Base-by-base conservation (phyloP, 2,329 filamentous ascomycete genomes). In the Parascedosporium putredinis region DNA sequence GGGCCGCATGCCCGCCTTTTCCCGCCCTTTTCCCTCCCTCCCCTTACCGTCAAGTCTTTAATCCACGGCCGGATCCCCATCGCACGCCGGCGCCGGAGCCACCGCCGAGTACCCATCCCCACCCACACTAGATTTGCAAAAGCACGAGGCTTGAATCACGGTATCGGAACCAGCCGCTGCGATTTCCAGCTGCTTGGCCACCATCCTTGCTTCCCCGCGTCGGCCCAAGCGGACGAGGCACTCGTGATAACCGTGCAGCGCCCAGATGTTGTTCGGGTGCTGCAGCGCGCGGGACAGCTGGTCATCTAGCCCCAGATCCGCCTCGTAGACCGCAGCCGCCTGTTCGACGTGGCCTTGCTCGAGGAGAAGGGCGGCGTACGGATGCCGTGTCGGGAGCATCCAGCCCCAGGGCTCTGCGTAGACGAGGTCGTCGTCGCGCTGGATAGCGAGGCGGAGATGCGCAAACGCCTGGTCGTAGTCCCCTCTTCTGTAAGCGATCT, bases 401-500 rank as follows among this genome's bases (percentile, higher is more conserved):
- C 84, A 88, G 0, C 81, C 82, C 84, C 84, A 88, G 0, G 85
- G 85, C 60, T 89, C 85, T 46, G 83, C 81, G 54, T 86, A 88
- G 0, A 78, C 79, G 23, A 88, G 69, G 0, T 61, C 64, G 57
- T 86, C 83, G 54, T 86, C 81, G 3, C 76, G 69, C 1, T 65
- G 59, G 22, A 86, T 78, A 0, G 83, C 74, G 8, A 66, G 67
- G 1, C 74, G 71, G 2, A 89, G 67, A 48, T 76, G 70, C 2
- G 64, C 58, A 58, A 86, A 88, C 0, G 84, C 84, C 0, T 60
- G 45, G 0, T 78, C 72, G 50, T 75, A 73, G 46, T 83, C 74
- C 0, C 73, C 74, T 3, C 69, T 68, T 1, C 86, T 79, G 57
- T 89, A 91, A 48, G 81, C 80, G 4, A 90, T 63, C 59, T 91